Evolutionary conservation across 148 eudicot species (phyloP), one percentile per base, ranked within the genome.

Genomic region (Heliosperma pusillum): DNA sequence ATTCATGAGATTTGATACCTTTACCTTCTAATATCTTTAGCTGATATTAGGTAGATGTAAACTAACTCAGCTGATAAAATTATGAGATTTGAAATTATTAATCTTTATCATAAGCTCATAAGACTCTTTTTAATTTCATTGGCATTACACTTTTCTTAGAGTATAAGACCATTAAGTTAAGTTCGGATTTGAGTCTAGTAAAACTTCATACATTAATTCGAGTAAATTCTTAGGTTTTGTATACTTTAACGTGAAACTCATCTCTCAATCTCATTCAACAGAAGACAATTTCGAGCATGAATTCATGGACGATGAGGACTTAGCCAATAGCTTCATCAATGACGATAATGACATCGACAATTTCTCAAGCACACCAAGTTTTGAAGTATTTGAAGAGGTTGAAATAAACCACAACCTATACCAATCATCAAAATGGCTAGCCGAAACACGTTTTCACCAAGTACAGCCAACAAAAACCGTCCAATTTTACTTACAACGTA

Each of bases 371-470:
- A 65, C 82, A 52, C 90, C 89, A 24, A 83, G 58, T 76, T 83
- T 88, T 13, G 89, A 87, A 44, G 82, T 88, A 1, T 80, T 82
- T 36, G 90, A 91, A 69, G 87, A 87, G 44, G 80, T 83, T 0
- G 87, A 94, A 79, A 83, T 90, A 52, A 94, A 77, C 59, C 96
- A 87, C 50, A 87, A 85, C 66, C 76, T 89, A 44, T 71, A 82
- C 3, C 83, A 91, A 11, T 89, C 96, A 5, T 86, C 93, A 17
- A 77, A 87, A 69, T 91, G 90, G 78, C 75, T 76, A 20, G 78
- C 87, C 16, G 82, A 88, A 52, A 94, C 97, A 65, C 90, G 78
- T 30, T 94, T 88, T 50, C 98, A 89, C 74, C 90, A 83, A 64
- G 81, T 90, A 10, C 81, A 81, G 63, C 97, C 97, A 55, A 85